These are phyloP conservation scores for Lentinula raphanica DNA, from an alignment of 768 basidiomycete genomes.

Conservation along the genomic window DNA sequence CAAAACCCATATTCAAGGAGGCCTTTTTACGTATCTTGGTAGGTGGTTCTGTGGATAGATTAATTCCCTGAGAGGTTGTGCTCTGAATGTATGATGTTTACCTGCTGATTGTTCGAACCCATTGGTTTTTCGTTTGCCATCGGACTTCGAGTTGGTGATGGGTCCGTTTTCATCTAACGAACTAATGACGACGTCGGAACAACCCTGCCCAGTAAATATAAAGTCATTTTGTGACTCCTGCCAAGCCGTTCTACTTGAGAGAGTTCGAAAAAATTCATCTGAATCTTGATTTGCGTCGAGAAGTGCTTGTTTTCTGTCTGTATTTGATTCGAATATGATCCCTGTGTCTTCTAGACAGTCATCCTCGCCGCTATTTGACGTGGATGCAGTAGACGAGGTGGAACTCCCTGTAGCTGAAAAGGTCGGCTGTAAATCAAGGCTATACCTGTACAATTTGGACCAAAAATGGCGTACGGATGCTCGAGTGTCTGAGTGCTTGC, in stretches of 20 bases:
- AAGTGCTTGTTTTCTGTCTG: constrained; percentile 47
- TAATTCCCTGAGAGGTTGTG: background rate
- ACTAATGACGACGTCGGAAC: constrained; percentile 24
- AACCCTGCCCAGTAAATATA: constrained; percentile 26
- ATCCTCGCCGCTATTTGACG: constrained; percentile 13
- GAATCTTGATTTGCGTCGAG: constrained; percentile 35
- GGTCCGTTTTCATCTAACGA: constrained; percentile 8
- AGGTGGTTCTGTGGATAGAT: background rate
- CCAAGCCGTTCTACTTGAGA: constrained; percentile 26
- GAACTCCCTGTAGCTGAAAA: background rate
- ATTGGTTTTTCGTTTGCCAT: constrained; percentile 1
- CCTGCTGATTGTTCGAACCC: background rate
- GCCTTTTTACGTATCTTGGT: background rate
- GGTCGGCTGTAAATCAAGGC: background rate
- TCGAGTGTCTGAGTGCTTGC: constrained; percentile 33
- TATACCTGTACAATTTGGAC: background rate
- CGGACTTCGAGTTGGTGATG: background rate
- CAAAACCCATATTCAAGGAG: constrained; percentile 16
- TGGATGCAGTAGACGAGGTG: constrained; percentile 6
- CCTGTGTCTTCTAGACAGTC: constrained; percentile 30
- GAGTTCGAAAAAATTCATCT: constrained; percentile 34
- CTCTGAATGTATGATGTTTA: too few species aligned
- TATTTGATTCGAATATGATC: constrained; percentile 35
- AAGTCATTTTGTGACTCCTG: constrained; percentile 49
- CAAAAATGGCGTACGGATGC: constrained; percentile 13